These are phyloP conservation scores for Scedosporium aurantiacum DNA, from an alignment of 2,329 filamentous ascomycete species.

Conservation along the genomic window DNA sequence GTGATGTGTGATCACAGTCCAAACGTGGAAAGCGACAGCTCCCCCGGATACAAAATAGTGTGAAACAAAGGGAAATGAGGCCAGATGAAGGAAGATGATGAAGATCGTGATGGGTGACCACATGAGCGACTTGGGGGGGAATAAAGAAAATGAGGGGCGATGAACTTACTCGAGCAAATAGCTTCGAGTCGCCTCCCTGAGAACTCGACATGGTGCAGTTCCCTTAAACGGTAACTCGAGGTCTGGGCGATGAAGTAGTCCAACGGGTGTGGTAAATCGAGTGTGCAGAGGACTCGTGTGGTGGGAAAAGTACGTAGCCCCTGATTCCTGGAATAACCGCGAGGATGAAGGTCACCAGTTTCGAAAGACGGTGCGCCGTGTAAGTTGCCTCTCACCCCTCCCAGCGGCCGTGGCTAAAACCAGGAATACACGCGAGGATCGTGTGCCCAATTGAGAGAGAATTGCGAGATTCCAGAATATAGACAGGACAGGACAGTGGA, in stretches of 20 bases:
- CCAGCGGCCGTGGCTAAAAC: not conserved
- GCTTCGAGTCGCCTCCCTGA: slow-evolving; percentile 87
- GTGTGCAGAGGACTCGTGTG: not conserved
- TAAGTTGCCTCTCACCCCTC: not conserved
- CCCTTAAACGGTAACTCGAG: no score
- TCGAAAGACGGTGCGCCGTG: no score
- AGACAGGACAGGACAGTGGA: no score
- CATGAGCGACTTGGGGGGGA: not conserved
- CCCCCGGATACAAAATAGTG: not conserved
- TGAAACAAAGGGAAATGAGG: not conserved
- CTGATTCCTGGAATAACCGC: not conserved
- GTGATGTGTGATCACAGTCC: not conserved
- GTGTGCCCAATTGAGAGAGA: not conserved
- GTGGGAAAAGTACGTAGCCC: not conserved
- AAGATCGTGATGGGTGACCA: not conserved
- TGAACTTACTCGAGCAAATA: slow-evolving; percentile 83
- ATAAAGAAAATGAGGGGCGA: slow-evolving; percentile 4
- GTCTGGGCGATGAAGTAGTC: no score
- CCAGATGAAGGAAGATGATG: not conserved
- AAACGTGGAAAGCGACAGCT: not conserved
- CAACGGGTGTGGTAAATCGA: not conserved
- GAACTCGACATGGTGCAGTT: slow-evolving; percentile 39
- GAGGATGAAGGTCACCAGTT: not conserved
- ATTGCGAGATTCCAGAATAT: not conserved
- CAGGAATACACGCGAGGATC: not conserved